These are phyloP conservation scores for Cucurbitaria berberidis DNA, from an alignment of 2,329 filamentous ascomycete species.

Conservation along the genomic window DNA sequence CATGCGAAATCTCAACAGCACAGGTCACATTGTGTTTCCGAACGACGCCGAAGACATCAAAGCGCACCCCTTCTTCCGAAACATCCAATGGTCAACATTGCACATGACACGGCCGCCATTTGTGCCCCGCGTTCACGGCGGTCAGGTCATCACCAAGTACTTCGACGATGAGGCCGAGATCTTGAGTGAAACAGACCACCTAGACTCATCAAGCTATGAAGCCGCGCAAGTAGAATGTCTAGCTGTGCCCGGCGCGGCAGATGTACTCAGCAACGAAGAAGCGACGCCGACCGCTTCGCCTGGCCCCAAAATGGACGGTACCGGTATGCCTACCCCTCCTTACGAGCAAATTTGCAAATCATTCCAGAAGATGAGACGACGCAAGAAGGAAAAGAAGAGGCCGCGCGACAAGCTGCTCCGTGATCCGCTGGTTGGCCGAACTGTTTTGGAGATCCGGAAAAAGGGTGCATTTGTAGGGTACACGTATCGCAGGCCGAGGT, in stretches of 20 bases:
- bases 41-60: conserved; percentile 92
- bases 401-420: conserved; percentile 85
- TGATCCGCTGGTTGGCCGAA: conserved; percentile 69
- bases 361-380: conserved; percentile 48
- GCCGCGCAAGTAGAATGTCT: conserved; percentile 7
- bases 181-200: conserved; percentile 46
- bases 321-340: not conserved
- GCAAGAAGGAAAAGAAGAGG: conserved; percentile 73
- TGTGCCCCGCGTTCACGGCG: conserved; percentile 69
- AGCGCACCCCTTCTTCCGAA: conserved; percentile 81
- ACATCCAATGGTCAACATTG: conserved; percentile 77
- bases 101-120: conserved; percentile 77
- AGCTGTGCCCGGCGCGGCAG: not conserved
- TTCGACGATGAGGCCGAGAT: conserved; percentile 84
- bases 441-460: conserved; percentile 81
- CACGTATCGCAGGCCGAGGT: conserved; percentile 69
- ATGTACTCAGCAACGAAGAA: conserved; percentile 1
- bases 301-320: not conserved
- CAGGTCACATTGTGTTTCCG: conserved; percentile 73
- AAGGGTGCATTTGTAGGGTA: conserved; percentile 87
- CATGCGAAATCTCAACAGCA: conserved; percentile 44
- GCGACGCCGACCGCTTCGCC: not conserved
- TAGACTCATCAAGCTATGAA: conserved; percentile 45
- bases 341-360: conserved; percentile 10
- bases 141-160: conserved; percentile 72